Base-by-base conservation (phyloP, 1,284 basidiomycete genomes). In the Lignosus rhinocerotis region DNA sequence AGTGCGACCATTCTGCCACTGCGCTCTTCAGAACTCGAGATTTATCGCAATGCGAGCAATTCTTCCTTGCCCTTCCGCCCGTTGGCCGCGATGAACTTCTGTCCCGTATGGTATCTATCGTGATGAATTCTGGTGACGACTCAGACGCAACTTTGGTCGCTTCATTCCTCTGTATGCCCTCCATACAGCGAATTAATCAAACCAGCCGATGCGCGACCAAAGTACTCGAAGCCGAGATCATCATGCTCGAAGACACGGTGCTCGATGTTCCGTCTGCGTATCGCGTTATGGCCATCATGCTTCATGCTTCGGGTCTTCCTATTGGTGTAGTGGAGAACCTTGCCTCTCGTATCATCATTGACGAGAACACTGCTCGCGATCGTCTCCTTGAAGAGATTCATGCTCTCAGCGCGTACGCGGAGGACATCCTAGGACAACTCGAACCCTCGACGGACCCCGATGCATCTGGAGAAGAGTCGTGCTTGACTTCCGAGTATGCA, bases 231-330 rank as follows among this genome's bases (percentile, higher is more conserved):
- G 57, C 53, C 4, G 63, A 67, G 43, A 39, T 70, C 7, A 10
- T 45, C 1, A 41, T 44, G 21, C 55, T 70, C 10, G 63, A 65
- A 16, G 69, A 70, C 50, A 67, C 65, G 2, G 53, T 56, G n/a
- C 51, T 71, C 17, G 70, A 71, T 46, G 58, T 66, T 6, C 70
- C 69, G 16, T 49, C 60, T 7, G 69, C 67, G 1, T 61, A 60
- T 38, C 59, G 51, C 10, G 58, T 65, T 16, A 63, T 70, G 62
- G 69, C 69, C 2, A 53, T 54, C 44, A 58, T 71, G 45, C 58
- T 71, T 1, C 60, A 65, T 30, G 60, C 59, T 9, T 59, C 65
- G 4, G 59, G 55, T 6, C 19, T 70, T 10, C 42, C 58, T 8
- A 43, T 33, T 10, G 10, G 32, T 14, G 36, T 47, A 3, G 50